A percentile compares a stretch with the other conserved stretches of the same genome.
Evolutionary conservation across 1,284 basidiomycete species (phyloP).

Genomic region (Cryptococcus sp.): DNA sequence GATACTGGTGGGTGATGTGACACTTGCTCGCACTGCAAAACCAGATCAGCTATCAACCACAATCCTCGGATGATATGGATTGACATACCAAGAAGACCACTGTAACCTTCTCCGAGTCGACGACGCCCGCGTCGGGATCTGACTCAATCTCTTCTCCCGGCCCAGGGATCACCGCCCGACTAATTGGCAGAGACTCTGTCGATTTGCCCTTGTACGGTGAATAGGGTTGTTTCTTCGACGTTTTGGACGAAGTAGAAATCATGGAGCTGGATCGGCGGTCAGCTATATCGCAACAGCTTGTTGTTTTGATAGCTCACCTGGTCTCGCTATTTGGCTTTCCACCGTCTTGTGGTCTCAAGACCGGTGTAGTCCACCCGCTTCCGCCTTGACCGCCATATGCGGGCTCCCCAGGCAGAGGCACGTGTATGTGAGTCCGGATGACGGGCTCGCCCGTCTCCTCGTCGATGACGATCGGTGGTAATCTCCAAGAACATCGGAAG

Average conservation of each 20-base stretch:
- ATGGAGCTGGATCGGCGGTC: slow-evolving; percentile 31
- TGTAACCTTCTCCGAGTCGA: slow-evolving; percentile 59
- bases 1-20: slow-evolving; percentile 97
- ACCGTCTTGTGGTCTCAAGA: slow-evolving; percentile 45
- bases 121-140: slow-evolving; percentile 52
- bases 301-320: slow-evolving; percentile 23
- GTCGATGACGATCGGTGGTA: slow-evolving; percentile 50
- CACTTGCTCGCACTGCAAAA: slow-evolving; percentile 70
- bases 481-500: slow-evolving; percentile 75
- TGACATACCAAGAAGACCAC: slow-evolving; percentile 63
- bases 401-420: slow-evolving; percentile 47
- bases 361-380: slow-evolving; percentile 49
- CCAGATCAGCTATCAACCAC: neutral
- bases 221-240: slow-evolving; percentile 15
- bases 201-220: slow-evolving; percentile 16
- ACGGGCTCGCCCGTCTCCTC: slow-evolving; percentile 52
- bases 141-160: slow-evolving; percentile 49
- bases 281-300: neutral
- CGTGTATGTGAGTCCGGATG: slow-evolving; percentile 53
- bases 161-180: slow-evolving; percentile 37
- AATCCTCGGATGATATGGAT: neutral
- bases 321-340: slow-evolving; percentile 38
- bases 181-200: slow-evolving; percentile 12
- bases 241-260: slow-evolving; percentile 33
- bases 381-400: slow-evolving; percentile 49